Evolutionary conservation across 148 eudicot species (phyloP).

Genomic region (Mesembryanthemum crystallinum): DNA sequence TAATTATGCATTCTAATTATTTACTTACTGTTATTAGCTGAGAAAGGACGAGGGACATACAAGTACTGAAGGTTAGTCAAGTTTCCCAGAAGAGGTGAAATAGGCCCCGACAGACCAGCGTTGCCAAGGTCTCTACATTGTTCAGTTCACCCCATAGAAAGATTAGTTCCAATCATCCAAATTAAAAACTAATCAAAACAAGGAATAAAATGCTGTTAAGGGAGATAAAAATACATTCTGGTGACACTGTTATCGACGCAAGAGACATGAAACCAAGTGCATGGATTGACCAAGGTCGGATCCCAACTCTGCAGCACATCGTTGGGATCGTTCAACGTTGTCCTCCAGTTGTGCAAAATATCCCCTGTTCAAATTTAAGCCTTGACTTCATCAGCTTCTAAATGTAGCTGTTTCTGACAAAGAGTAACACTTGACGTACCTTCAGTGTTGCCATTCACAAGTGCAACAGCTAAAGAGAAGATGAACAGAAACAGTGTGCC

Average conservation of each 20-base stretch:
- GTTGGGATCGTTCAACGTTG: slow-evolving; percentile 17
- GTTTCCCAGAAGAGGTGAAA: slow-evolving; percentile 18
- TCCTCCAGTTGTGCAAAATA: slow-evolving; percentile 7
- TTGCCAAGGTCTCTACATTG: slow-evolving; percentile 25
- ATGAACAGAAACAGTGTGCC: slow-evolving; percentile 17
- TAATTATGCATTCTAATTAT: too few species aligned
- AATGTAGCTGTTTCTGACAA: neutral
- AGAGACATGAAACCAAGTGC: slow-evolving; percentile 32
- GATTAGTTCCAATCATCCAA: neutral
- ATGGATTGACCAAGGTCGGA: slow-evolving; percentile 24
- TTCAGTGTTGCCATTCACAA: slow-evolving; percentile 33
- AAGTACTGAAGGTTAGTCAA: slow-evolving; percentile 19
- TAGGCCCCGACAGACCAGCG: slow-evolving; percentile 22
- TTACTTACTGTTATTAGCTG: too few species aligned
- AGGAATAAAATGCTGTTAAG: neutral
- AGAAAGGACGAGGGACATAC: neutral
- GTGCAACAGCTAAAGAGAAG: slow-evolving; percentile 21
- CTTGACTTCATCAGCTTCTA: neutral
- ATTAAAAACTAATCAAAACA: neutral
- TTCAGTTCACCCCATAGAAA: too few species aligned
- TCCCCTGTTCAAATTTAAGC: neutral
- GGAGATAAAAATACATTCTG: slow-evolving; percentile 7
- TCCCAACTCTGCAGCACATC: slow-evolving; percentile 34
- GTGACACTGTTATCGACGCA: slow-evolving; percentile 13
- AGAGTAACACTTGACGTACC: slow-evolving; percentile 7